Evolutionary conservation across 768 basidiomycete species (phyloP).

Genomic region (Kwoniella dendrophila): DNA sequence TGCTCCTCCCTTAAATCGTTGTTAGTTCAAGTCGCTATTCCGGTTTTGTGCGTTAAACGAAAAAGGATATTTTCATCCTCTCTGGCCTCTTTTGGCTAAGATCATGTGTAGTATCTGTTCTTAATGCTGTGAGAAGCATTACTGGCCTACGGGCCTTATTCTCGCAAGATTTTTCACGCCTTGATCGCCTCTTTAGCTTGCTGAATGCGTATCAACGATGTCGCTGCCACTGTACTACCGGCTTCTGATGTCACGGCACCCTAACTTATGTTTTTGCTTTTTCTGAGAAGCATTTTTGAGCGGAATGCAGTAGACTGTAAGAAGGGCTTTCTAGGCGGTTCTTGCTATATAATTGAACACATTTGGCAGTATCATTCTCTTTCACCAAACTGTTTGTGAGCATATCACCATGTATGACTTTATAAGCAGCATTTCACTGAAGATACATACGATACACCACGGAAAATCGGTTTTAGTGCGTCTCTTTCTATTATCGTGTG

Average conservation of each 20-base stretch:
- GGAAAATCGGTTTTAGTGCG: too few species aligned
- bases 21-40: neutral
- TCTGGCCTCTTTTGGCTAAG: constrained; percentile 56
- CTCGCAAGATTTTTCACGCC: constrained; percentile 39
- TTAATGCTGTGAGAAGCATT: constrained; percentile 50
- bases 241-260: constrained; percentile 51
- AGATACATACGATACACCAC: too few species aligned
- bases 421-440: too few species aligned
- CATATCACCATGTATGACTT: too few species aligned
- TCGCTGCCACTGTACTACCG: constrained; percentile 47
- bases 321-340: too few species aligned
- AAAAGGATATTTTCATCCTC: constrained; percentile 34
- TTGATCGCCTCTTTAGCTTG: constrained; percentile 47
- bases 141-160: constrained; percentile 35
- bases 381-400: too few species aligned
- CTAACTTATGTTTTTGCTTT: constrained; percentile 3
- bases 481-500: too few species aligned
- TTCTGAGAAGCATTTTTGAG: too few species aligned
- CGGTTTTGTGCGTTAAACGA: neutral
- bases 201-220: constrained; percentile 42
- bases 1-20: too few species aligned
- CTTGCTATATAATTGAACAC: too few species aligned
- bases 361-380: too few species aligned
- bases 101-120: constrained; percentile 56
- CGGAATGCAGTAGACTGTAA: too few species aligned